A percentile compares a stretch with the other conserved stretches of the same genome.
Evolutionary conservation across 1,284 basidiomycete species (phyloP).

Genomic region (Leccinum pachyderme): DNA sequence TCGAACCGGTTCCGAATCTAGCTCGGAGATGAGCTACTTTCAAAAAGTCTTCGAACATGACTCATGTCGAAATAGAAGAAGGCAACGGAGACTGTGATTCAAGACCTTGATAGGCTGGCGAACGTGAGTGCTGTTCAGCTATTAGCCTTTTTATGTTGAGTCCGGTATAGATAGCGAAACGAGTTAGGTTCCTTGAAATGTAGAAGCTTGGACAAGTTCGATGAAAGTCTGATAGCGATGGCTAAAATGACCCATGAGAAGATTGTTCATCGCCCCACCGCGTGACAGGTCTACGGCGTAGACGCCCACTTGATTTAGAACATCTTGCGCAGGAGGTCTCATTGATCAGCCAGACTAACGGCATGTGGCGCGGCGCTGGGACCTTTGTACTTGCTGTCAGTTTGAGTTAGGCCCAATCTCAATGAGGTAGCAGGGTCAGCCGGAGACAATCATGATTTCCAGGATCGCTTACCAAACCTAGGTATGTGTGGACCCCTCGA

Average conservation of each 20-base stretch:
- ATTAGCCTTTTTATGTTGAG: not conserved
- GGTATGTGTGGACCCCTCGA: not conserved
- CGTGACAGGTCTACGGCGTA: not conserved
- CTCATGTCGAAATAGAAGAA: not conserved
- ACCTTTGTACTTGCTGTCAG: not conserved
- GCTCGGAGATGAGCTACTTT: not conserved
- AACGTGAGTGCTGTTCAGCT: not conserved
- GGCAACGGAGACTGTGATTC: not conserved
- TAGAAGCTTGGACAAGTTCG: not conserved
- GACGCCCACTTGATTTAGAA: not conserved
- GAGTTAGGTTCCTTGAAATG: not conserved
- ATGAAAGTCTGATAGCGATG: not conserved
- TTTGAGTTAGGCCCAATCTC: not conserved
- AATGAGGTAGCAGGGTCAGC: not conserved
- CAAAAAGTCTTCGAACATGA: not conserved
- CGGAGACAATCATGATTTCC: not conserved
- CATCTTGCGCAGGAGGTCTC: not conserved
- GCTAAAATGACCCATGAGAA: not conserved
- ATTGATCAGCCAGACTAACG: not conserved
- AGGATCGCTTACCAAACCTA: not conserved
- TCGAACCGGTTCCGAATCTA: not conserved
- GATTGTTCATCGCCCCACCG: not conserved
- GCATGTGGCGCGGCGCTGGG: not conserved
- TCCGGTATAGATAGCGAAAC: too few relatives aligned
- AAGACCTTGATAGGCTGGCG: not conserved